A percentile compares a stretch with the other conserved stretches of the same genome.
Conservation (phyloP, 192 early-diverging fungal genomes). For the Gonapodya prolifera region DNA sequence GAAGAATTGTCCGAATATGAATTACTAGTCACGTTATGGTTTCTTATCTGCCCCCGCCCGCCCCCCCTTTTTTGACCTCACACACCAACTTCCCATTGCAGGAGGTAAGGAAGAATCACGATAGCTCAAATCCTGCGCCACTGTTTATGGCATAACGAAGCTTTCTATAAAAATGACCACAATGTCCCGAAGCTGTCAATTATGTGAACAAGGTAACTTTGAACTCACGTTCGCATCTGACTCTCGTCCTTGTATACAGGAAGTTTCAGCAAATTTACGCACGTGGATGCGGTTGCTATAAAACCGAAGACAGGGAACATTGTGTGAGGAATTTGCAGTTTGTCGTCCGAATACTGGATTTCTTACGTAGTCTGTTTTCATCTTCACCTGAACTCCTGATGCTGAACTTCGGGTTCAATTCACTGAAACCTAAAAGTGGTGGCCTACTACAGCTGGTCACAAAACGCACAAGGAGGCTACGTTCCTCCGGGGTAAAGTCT, state of each 20-base stretch:
- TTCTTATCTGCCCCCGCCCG: no score
- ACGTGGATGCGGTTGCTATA: constrained; percentile 36
- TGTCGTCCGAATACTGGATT: background rate
- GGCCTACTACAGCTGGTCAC: constrained; percentile 83
- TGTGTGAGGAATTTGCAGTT: background rate
- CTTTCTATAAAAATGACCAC: constrained; percentile 38
- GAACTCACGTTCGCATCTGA: constrained; percentile 37
- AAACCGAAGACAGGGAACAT: background rate
- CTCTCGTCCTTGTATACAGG: constrained; percentile 54
- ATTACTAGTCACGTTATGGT: no score
- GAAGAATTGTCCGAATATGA: no score
- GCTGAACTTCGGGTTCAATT: constrained; percentile 57
- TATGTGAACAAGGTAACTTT: constrained; percentile 17
- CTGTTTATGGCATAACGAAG: constrained; percentile 74
- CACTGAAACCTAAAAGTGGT: constrained; percentile 76
- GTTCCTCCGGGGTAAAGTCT: constrained; percentile 43
- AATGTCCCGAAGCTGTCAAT: constrained; percentile 14
- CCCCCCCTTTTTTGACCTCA: no score
- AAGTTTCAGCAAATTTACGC: constrained; percentile 84
- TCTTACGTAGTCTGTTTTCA: constrained; percentile 56
- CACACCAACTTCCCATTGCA: no score
- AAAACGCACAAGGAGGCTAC: constrained; percentile 65
- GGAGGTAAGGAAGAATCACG: no score
- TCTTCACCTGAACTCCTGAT: constrained; percentile 52
- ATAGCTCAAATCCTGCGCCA: constrained; percentile 84